Conservation (phyloP, 2,329 filamentous ascomycete genomes). For the Colletotrichum camelliae region DNA sequence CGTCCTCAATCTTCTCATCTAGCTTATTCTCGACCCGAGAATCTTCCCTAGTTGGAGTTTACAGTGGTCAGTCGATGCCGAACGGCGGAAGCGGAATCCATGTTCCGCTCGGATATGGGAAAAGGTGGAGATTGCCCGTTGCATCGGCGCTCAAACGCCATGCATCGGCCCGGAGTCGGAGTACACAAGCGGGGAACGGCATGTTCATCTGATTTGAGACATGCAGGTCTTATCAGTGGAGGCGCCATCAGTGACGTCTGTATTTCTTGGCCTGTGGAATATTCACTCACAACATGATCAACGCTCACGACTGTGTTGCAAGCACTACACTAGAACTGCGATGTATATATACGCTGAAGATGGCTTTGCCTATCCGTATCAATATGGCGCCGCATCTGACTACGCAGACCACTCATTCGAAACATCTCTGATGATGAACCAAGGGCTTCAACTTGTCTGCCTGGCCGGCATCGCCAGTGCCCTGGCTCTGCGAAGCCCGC, state of each 20-base stretch:
- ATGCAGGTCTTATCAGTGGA: background rate
- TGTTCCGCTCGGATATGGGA: background rate
- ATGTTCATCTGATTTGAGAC: background rate
- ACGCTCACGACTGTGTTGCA: background rate
- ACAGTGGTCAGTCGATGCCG: no score
- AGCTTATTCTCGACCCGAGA: no score
- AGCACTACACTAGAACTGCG: background rate
- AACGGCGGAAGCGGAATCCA: background rate
- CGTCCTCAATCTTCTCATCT: background rate
- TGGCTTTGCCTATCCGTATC: background rate
- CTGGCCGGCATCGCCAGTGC: background rate
- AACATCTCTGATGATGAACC: background rate
- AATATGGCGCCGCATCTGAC: background rate
- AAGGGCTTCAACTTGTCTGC: background rate
- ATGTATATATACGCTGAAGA: background rate
- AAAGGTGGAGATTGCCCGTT: background rate
- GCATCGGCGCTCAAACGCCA: background rate
- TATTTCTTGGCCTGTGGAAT: background rate
- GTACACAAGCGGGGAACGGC: background rate
- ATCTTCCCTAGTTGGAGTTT: no score
- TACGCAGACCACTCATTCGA: background rate
- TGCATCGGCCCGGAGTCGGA: background rate
- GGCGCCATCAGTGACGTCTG: background rate
- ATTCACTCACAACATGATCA: background rate
- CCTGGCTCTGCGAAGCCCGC: background rate